Base-by-base conservation (phyloP, 2,329 filamentous ascomycete genomes). In the Colletotrichum ledebouriae region DNA sequence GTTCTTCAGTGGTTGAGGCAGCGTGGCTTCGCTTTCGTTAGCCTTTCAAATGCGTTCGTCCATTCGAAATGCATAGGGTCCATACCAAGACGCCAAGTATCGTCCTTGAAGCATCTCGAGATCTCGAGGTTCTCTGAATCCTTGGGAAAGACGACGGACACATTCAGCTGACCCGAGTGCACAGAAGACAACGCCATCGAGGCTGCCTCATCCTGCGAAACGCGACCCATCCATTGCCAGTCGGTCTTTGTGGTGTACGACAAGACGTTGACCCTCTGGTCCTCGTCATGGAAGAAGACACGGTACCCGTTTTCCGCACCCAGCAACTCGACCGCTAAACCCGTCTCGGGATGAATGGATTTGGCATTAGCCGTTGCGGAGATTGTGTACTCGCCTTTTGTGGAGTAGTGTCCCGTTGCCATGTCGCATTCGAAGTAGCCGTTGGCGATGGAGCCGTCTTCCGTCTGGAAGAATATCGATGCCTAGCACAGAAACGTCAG, bases 251-350 rank as follows among this genome's bases (percentile, higher is more conserved):
- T 58, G 2, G 73, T 76, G 62, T 80, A 82, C 6, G 71, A 70
- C 13, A 81, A 67, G 55, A 76, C 70, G 29, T 77, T 79, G 56
- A 81, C 63, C 6, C 68, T 70, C 17, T 72, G 75, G 33, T 76
- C 62, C 29, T 73, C 59, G 66, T 79, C 79, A 70, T 81, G 79
- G 63, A 76, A 81, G 71, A 77, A 81, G 12, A 81, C 71, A 11
- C 79, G 78, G 50, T 81, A 81, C 25, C 79, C 79, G 2, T 72
- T 67, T 6, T 70, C 71, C 1, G 67, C 64, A 13, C 77, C 76
- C 7, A 81, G 74, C n/a, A 79, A 69, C 4, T 79, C 70, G 2
- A 72, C 74, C 6, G 76, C 70, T 12, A 82, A 63, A 3, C 76
- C 77, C 0, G 78, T 77, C 49, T 73, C 71, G 42, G 70, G 56